These are phyloP conservation scores for Candida orba DNA, from an alignment of 805 yeast genomes.

Conservation along the genomic window DNA sequence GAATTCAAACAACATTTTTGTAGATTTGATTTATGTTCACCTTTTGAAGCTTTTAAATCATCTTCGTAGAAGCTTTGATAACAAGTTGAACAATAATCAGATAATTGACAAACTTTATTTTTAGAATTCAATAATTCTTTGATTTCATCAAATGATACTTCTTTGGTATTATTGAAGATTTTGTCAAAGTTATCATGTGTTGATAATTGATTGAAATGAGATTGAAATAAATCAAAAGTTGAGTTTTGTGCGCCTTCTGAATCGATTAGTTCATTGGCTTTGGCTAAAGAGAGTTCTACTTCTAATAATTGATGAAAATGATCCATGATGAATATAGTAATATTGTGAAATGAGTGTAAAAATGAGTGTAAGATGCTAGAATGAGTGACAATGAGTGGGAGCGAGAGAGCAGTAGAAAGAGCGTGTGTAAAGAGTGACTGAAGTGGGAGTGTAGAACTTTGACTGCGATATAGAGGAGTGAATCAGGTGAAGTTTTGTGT, in stretches of 20 bases:
- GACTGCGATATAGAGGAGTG: no score
- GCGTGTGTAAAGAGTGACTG: not conserved
- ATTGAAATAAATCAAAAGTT: not conserved
- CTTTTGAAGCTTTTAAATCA: constrained; percentile 17
- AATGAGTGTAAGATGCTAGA: constrained; percentile 9
- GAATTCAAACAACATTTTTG: constrained; percentile 20
- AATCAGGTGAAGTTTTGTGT: not conserved
- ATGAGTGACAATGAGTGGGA: not conserved
- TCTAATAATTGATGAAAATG: constrained; percentile 17
- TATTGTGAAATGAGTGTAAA: no score
- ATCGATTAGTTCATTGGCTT: constrained; percentile 1
- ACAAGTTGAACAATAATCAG: constrained; percentile 21
- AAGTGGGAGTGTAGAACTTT: not conserved
- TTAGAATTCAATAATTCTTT: constrained; percentile 17
- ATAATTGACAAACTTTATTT: constrained; percentile 14
- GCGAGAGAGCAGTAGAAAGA: not conserved
- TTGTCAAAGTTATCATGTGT: not conserved
- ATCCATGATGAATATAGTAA: not conserved
- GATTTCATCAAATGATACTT: constrained; percentile 26
- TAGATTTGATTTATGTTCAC: constrained; percentile 6
- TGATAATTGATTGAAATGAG: constrained; percentile 11
- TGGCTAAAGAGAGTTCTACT: constrained; percentile 10
- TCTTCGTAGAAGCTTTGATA: constrained; percentile 19
- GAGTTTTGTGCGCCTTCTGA: not conserved
- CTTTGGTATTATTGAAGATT: constrained; percentile 5